Conservation (phyloP, 176 grass and related monocot genomes). For the Puya raimondii region DNA sequence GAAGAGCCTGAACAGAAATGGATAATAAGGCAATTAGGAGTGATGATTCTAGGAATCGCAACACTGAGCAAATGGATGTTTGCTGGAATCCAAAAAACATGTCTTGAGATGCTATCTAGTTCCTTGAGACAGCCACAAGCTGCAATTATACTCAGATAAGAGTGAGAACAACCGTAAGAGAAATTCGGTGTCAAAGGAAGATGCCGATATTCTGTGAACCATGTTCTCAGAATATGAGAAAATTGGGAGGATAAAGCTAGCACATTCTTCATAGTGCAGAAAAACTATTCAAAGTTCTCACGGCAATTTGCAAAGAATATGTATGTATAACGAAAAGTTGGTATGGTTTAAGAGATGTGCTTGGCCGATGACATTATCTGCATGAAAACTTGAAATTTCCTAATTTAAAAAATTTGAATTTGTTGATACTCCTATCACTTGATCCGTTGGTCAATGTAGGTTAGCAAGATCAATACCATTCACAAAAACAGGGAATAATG, state of each 20-base stretch:
- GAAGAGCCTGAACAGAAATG: conserved; percentile 46
- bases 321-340: background rate
- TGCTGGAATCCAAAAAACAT: background rate
- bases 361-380: background rate
- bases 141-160: background rate
- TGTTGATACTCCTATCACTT: too few species aligned
- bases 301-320: background rate
- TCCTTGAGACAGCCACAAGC: background rate
- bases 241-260: background rate
- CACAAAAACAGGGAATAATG: too few species aligned
- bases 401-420: too few species aligned
- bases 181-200: background rate
- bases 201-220: background rate
- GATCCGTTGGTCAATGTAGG: too few species aligned
- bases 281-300: background rate
- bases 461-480: too few species aligned
- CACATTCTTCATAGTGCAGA: background rate
- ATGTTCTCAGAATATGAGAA: background rate
- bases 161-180: background rate
- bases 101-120: background rate
- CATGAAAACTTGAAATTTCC: too few species aligned
- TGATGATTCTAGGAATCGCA: background rate
- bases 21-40: background rate
- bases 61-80: background rate
- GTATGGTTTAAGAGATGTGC: background rate